Base-by-base conservation (phyloP, 495 filamentous ascomycete genomes). In the Symbiotaphrina buchneri region DNA sequence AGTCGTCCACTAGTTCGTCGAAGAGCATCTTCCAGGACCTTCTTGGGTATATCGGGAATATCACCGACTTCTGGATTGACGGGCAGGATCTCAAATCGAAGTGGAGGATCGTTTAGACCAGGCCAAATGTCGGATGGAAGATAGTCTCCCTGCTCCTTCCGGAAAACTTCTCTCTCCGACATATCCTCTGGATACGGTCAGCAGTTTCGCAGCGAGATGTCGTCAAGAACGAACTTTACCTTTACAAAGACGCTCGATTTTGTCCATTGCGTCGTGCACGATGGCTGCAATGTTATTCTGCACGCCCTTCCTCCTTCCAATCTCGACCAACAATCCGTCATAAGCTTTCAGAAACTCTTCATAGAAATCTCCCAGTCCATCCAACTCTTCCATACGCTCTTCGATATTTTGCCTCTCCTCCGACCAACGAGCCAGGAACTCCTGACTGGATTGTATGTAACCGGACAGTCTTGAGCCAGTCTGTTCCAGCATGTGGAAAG, bases 81-180 rank as follows among this genome's bases (percentile, higher is more conserved):
- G 6, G 55, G 45, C 6, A 40, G 40, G 15, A 78, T 58, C 30
- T 67, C 52, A 30, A 68, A 70, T 28, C 61, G 57, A 42, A 58
- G 55, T 17, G 73, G 72, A 19, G 58, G 59, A 27, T 63, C 55
- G 33, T 59, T 56, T 18, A 79, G 53, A 4, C 74, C 78, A 0
- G 72, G 71, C 87, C 85, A 97, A 24, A 97, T 69, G 43, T 94
- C 90, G 2, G 70, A 67, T 0, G 87, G 87, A 13, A 97, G 48
- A 43, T 68, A 87, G 36, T 91, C 78, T 2, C 82, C 83, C 13
- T 84, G 68, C 36, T 92, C 79, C 5, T 68, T 55, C 18, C 71
- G 64, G 52, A 97, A 97, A 10, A 59, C 52, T 41, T 90, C 79
- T 18, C 87, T 56, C 36, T 78, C 71, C 33, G 64, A 59, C 23